These are phyloP conservation scores for Alternaria viburni DNA, from an alignment of 2,329 filamentous ascomycete species.

Conservation along the genomic window DNA sequence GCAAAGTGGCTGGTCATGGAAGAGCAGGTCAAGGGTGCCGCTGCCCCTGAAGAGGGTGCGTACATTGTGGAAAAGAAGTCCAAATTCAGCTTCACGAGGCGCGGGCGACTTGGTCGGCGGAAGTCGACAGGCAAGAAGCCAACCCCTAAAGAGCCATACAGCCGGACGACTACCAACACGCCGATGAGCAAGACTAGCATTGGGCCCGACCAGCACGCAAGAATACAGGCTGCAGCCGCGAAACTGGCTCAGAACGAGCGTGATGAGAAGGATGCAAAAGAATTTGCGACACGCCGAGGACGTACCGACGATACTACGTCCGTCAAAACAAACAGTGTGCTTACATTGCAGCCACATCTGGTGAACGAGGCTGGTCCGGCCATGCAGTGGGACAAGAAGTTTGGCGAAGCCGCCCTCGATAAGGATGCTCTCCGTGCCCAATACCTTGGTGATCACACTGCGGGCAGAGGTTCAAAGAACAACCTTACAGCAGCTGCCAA, in stretches of 20 bases:
- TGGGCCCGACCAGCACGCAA: slow-evolving; percentile 88
- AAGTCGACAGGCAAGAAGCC: slow-evolving; percentile 54
- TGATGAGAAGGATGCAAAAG: slow-evolving; percentile 60
- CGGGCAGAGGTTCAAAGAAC: slow-evolving; percentile 70
- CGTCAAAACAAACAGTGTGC: slow-evolving; percentile 83
- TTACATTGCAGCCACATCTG: slow-evolving; percentile 85
- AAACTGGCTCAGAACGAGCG: slow-evolving; percentile 76
- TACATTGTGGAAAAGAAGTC: slow-evolving; percentile 97
- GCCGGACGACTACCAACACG: slow-evolving; percentile 56
- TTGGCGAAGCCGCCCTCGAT: slow-evolving; percentile 89
- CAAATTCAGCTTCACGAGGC: slow-evolving; percentile 82
- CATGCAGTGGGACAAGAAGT: slow-evolving; percentile 96
- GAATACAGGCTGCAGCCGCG: slow-evolving; percentile 88
- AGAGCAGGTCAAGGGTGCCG: slow-evolving; percentile 93
- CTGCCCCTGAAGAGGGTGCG: slow-evolving; percentile 79
- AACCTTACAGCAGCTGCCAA: slow-evolving; percentile 48
- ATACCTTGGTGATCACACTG: slow-evolving; percentile 77
- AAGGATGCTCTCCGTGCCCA: slow-evolving; percentile 83
- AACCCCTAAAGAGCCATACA: slow-evolving; percentile 58
- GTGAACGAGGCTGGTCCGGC: slow-evolving; percentile 87
- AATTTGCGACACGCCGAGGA: slow-evolving; percentile 62
- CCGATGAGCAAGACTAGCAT: slow-evolving; percentile 80
- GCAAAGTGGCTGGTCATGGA: slow-evolving; percentile 95
- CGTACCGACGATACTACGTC: slow-evolving; percentile 60
- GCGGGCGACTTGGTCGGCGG: slow-evolving; percentile 68